Percentiles rank a stretch among this genome's conserved stretches.
Evolutionary conservation across 441 rosid species (phyloP).

Genomic region (Pelargonium myrrhifolium): DNA sequence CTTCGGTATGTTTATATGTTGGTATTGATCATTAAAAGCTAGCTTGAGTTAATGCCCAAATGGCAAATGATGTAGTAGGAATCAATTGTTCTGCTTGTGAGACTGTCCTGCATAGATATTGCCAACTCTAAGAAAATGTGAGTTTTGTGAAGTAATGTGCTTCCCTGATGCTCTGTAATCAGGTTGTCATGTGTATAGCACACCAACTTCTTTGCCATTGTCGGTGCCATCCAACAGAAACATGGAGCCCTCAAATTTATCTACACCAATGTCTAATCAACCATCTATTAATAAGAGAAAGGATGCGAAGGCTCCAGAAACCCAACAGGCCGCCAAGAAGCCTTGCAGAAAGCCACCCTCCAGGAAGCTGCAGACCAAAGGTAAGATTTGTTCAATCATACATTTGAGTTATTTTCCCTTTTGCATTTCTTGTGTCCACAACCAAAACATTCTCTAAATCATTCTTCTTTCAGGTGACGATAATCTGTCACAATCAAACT

Average conservation of each 20-base stretch:
- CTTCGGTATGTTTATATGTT: too few species aligned
- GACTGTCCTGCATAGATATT: too few species aligned
- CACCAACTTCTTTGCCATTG: constrained; percentile 21
- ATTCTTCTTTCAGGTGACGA: constrained; percentile 21
- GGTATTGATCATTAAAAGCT: too few species aligned
- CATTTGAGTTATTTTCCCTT: background rate
- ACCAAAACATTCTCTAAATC: background rate
- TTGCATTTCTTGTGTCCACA: background rate
- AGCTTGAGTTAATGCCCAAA: too few species aligned
- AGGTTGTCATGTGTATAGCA: background rate
- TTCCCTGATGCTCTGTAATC: background rate
- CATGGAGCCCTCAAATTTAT: too few species aligned
- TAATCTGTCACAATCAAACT: constrained; percentile 15
- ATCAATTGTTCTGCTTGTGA: too few species aligned
- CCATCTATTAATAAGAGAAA: constrained; percentile 46
- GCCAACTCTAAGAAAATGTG: background rate
- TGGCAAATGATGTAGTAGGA: too few species aligned
- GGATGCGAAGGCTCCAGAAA: constrained; percentile 26
- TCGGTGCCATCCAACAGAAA: constrained; percentile 29
- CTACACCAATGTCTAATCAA: constrained; percentile 26
- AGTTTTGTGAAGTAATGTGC: background rate
- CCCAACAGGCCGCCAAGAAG: constrained; percentile 41
- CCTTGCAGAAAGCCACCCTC: constrained; percentile 30
- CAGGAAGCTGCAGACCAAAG: constrained; percentile 24
- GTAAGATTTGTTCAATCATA: constrained; percentile 25